phyloP scores from a whole-genome alignment of 2,329 filamentous ascomycete species.

The Aspergillus sojae region DNA sequence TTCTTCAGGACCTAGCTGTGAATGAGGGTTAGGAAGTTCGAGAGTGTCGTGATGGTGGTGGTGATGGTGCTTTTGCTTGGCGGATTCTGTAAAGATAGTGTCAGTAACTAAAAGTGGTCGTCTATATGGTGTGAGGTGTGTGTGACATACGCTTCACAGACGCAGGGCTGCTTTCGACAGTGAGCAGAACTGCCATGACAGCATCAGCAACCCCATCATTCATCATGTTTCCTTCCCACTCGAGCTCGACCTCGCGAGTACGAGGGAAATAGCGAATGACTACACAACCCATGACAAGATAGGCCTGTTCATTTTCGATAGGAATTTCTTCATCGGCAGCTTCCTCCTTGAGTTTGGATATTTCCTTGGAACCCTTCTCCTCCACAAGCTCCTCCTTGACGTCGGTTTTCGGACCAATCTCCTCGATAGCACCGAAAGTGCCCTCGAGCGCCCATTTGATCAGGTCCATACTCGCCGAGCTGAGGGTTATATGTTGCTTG shows the following conservation, averaged over 20 bases:
- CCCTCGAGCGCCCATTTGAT: slow-evolving; percentile 93
- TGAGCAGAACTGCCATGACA: slow-evolving; percentile 88
- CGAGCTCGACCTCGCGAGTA: slow-evolving; percentile 81
- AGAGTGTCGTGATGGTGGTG: slow-evolving; percentile 50
- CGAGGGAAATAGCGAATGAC: slow-evolving; percentile 72
- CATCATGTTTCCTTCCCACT: slow-evolving; percentile 97
- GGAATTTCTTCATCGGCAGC: slow-evolving; percentile 50
- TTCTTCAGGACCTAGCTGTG: slow-evolving; percentile 70
- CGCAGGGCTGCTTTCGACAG: slow-evolving; percentile 89
- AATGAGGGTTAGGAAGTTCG: slow-evolving; percentile 69
- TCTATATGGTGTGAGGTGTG: not conserved
- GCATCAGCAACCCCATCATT: slow-evolving; percentile 99
- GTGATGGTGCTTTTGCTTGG: slow-evolving; percentile 57
- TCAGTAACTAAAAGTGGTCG: slow-evolving; percentile 18
- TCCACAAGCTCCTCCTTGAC: slow-evolving; percentile 29
- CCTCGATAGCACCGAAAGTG: slow-evolving; percentile 84
- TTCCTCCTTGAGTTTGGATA: slow-evolving; percentile 36
- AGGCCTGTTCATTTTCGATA: slow-evolving; percentile 43
- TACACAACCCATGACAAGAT: slow-evolving; percentile 86
- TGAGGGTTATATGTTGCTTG: slow-evolving; percentile 85
- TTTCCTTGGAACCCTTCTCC: slow-evolving; percentile 43
- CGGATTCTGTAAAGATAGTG: slow-evolving; percentile 51
- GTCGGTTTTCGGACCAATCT: slow-evolving; percentile 34
- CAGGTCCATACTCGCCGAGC: slow-evolving; percentile 84
- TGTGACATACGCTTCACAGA: slow-evolving; percentile 75